phyloP scores from a whole-genome alignment of 257 asterid genomes.

The Knoxia roxburghii region DNA sequence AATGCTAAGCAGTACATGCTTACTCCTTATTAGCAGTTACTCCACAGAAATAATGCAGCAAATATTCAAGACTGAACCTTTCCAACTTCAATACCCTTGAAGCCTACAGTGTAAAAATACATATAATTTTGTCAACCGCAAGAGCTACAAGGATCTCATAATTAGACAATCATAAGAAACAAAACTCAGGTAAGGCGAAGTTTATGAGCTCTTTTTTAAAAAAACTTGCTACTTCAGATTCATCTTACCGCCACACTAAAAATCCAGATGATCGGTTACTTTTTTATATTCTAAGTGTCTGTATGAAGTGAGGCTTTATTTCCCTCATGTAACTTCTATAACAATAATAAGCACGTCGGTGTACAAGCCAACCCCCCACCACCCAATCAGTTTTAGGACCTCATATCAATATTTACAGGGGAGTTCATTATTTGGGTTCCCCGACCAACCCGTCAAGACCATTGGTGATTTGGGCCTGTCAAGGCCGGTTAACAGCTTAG shows the following conservation, averaged over 20 bases:
- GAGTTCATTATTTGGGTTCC: no score
- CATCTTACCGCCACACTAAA: not conserved
- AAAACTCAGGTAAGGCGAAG: not conserved
- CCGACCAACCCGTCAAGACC: no score
- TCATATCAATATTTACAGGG: no score
- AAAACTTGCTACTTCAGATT: not conserved
- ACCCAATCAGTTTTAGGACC: no score
- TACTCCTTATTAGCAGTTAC: slow-evolving; percentile 94
- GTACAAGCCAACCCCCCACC: not conserved
- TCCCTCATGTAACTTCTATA: not conserved
- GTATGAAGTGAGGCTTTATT: not conserved
- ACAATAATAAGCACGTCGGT: not conserved
- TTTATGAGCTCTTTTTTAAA: not conserved
- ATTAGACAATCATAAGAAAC: not conserved
- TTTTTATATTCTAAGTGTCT: not conserved
- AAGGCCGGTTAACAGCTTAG: no score
- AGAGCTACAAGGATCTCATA: not conserved
- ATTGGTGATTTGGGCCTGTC: no score
- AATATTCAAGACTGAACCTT: slow-evolving; percentile 77
- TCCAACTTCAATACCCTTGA: slow-evolving; percentile 92
- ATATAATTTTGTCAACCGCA: slow-evolving; percentile 16
- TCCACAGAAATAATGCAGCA: slow-evolving; percentile 82
- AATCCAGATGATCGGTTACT: not conserved
- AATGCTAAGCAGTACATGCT: slow-evolving; percentile 24
- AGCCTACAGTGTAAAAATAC: slow-evolving; percentile 51